These are phyloP conservation scores for Microcera coccophila DNA, from an alignment of 2,329 filamentous ascomycete species.

Conservation along the genomic window DNA sequence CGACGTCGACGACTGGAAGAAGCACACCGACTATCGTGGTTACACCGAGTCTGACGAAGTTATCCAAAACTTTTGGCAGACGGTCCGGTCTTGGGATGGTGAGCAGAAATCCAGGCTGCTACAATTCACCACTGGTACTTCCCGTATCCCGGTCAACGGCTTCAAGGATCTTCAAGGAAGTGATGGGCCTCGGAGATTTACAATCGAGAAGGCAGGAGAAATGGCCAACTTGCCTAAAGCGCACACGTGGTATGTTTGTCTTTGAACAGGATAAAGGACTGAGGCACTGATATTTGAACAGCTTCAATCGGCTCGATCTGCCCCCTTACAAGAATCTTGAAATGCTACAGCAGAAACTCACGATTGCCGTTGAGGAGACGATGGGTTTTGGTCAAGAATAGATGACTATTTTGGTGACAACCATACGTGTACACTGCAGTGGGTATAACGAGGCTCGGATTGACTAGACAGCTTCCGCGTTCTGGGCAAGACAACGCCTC, in stretches of 20 bases:
- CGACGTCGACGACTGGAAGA: slow-evolving; percentile 99
- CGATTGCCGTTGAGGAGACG: slow-evolving; percentile 96
- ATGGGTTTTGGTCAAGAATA: slow-evolving; percentile 99
- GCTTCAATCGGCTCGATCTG: slow-evolving; percentile 95
- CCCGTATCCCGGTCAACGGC: slow-evolving; percentile 95
- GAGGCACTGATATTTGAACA: slow-evolving; percentile 37
- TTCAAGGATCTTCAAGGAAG: slow-evolving; percentile 99
- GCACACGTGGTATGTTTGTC: slow-evolving; percentile 75
- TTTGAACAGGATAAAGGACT: not conserved
- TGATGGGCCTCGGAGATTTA: slow-evolving; percentile 91
- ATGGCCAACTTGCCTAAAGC: slow-evolving; percentile 88
- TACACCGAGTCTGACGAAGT: slow-evolving; percentile 98
- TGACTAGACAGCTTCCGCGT: not conserved
- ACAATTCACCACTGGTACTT: slow-evolving; percentile 96
- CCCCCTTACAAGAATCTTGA: slow-evolving; percentile 90
- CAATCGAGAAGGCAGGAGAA: slow-evolving; percentile 96
- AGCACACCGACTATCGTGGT: slow-evolving; percentile 97
- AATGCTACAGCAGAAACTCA: slow-evolving; percentile 80
- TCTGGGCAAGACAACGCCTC: too few relatives aligned
- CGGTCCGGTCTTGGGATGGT: slow-evolving; percentile 92
- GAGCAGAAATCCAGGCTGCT: slow-evolving; percentile 95
- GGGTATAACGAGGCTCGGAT: slow-evolving; percentile 4
- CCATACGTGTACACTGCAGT: slow-evolving; percentile 11
- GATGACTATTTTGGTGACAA: slow-evolving; percentile 12
- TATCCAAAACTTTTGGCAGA: slow-evolving; percentile 98